Conservation (phyloP, 192 early-diverging fungal species). For the Spizellomyces punctatus region DNA sequence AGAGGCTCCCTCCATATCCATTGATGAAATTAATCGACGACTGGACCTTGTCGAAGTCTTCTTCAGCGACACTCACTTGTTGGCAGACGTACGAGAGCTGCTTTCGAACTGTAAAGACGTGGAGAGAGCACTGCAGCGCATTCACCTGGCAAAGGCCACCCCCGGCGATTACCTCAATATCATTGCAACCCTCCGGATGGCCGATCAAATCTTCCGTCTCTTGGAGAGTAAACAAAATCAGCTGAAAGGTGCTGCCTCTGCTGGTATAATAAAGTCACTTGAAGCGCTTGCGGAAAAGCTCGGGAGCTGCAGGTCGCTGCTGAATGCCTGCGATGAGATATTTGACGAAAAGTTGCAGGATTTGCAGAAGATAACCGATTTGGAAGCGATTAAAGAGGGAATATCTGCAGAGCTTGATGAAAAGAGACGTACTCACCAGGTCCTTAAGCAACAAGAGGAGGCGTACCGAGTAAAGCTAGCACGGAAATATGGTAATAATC, state of each 20-base stretch:
- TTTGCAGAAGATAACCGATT: conserved; percentile 14
- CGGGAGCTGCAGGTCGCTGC: not conserved
- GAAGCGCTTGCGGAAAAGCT: no score
- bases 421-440: not conserved
- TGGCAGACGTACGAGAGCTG: conserved; percentile 50
- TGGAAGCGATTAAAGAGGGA: conserved; percentile 25
- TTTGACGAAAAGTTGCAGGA: conserved; percentile 13
- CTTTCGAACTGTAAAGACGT: conserved; percentile 43
- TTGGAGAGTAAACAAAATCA: conserved; percentile 14
- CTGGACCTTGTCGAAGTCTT: conserved; percentile 80
- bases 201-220: not conserved
- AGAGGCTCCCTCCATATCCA: conserved; percentile 70
- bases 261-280: no score
- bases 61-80: conserved; percentile 51
- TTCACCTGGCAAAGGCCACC: conserved; percentile 30
- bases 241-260: not conserved
- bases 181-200: conserved; percentile 26
- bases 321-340: conserved; percentile 14
- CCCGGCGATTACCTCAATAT: conserved; percentile 33
- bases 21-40: conserved; percentile 67
- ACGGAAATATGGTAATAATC: not conserved
- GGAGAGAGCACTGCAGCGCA: conserved; percentile 44
- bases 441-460: not conserved
- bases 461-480: not conserved
- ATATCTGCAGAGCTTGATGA: conserved; percentile 32